Base-by-base conservation (phyloP, 176 grass and related monocot genomes). In the Dendrocalamus sinicus region DNA sequence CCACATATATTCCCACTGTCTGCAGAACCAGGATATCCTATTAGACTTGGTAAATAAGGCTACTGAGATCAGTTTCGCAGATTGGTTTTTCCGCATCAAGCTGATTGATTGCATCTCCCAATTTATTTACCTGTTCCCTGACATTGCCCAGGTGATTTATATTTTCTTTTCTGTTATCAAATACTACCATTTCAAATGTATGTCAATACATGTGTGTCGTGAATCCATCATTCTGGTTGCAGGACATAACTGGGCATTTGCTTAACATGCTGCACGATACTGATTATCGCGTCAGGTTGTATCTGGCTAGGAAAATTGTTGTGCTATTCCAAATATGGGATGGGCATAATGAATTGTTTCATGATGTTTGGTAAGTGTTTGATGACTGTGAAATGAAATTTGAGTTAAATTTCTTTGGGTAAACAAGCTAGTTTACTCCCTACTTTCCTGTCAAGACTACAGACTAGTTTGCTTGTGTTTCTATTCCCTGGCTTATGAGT, bases 321-420 rank as follows among this genome's bases (percentile, higher is more conserved):
- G 62, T 98, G 80, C 86, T 95, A 87, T 98, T 98, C 88, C 89
- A 93, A 84, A 95, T 81, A 79, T 98, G 95, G 95, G 95, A 98
- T 87, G 95, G 95, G 22, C 91, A 98, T 41, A 95, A 57, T 71
- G 93, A 98, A 54, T 86, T 98, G 57, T 95, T 98, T 89, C 70
- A 89, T 89, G 95, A 98, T 86, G 84, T 95, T 93, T 86, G 95
- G 95, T 97, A 88, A 46, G 83, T 77, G 30, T 58, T 57, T 73
- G 20, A 55, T 1, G 26, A 72, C 73, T 87, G 55, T 32, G 13
- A 69, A 28, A 71, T 63, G 17, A 39, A 9, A 12, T 66, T 66
- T 41, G 55, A 72, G 67, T 72, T 62, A 67, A 67, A 15, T 39
- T 70, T 70, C 19, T 63, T 79, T 9, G 60, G 59, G 15, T 35